Percentiles rank a stretch among this genome's conserved stretches.
phyloP scores from a whole-genome alignment of 306 rosid species.

The Pueraria montana region DNA sequence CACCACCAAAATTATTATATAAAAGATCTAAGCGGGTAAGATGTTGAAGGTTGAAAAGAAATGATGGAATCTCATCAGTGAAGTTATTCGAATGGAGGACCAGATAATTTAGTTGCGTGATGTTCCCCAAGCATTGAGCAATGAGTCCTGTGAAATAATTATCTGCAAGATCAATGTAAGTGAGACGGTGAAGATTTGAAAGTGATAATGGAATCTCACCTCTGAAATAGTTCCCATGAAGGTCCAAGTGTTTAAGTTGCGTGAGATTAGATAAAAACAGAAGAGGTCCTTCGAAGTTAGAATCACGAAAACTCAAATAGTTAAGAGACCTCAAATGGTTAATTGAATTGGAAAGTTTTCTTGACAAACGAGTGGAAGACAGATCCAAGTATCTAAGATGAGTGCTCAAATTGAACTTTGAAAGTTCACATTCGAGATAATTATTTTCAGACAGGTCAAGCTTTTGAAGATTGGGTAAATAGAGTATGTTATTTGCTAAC shows the following conservation, averaged over 20 bases:
- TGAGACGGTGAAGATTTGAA: constrained; percentile 30
- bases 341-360: neutral
- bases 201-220: constrained; percentile 35
- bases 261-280: constrained; percentile 34
- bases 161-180: constrained; percentile 11
- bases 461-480: constrained; percentile 11
- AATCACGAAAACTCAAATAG: no score
- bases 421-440: neutral
- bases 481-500: no score
- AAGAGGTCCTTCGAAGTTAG: neutral
- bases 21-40: neutral
- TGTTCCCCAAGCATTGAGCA: neutral
- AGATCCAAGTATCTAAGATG: constrained; percentile 23
- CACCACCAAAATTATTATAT: no score
- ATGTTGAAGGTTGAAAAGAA: neutral
- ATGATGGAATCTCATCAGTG: neutral
- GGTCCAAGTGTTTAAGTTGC: neutral
- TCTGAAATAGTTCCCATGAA: neutral
- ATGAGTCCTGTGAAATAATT: neutral
- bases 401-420: neutral
- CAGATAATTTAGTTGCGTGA: neutral
- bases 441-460: neutral
- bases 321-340: no score
- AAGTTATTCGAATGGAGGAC: neutral
- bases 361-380: neutral